Conservation (phyloP, 495 filamentous ascomycete genomes). For the Penicillium cataractarum region DNA sequence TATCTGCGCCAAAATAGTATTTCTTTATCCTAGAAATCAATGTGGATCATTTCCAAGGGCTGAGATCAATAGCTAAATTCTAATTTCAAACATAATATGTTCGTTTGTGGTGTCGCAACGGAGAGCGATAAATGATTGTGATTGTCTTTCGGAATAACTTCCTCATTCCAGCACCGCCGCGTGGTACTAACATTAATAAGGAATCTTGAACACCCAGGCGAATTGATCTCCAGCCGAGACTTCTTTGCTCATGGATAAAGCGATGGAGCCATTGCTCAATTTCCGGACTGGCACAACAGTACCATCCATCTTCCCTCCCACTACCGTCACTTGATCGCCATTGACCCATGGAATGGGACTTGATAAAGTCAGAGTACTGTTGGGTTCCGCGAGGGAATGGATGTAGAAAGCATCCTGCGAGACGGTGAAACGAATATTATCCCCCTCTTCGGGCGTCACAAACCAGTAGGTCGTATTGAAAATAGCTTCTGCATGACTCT, state of each 20-base stretch:
- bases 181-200: slow-evolving; percentile 25
- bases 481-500: slow-evolving; percentile 53
- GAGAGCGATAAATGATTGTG: background rate
- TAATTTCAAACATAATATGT: no score
- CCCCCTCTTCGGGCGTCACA: slow-evolving; percentile 50
- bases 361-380: slow-evolving; percentile 39
- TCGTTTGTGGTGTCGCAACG: no score
- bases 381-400: slow-evolving; percentile 46
- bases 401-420: slow-evolving; percentile 58
- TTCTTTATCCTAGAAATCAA: background rate
- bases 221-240: slow-evolving; percentile 44
- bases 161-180: no score
- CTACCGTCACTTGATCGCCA: slow-evolving; percentile 49
- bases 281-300: slow-evolving; percentile 23
- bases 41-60: background rate
- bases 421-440: slow-evolving; percentile 54
- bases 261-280: slow-evolving; percentile 29
- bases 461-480: slow-evolving; percentile 63
- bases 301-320: slow-evolving; percentile 46
- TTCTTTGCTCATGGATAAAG: slow-evolving; percentile 30
- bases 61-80: background rate
- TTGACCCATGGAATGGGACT: slow-evolving; percentile 48
- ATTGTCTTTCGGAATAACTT: no score
- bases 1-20: background rate
- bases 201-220: slow-evolving; percentile 56